Evolutionary conservation across 805 yeast genomes (phyloP).

Genomic region (Barnettozyma californica): DNA sequence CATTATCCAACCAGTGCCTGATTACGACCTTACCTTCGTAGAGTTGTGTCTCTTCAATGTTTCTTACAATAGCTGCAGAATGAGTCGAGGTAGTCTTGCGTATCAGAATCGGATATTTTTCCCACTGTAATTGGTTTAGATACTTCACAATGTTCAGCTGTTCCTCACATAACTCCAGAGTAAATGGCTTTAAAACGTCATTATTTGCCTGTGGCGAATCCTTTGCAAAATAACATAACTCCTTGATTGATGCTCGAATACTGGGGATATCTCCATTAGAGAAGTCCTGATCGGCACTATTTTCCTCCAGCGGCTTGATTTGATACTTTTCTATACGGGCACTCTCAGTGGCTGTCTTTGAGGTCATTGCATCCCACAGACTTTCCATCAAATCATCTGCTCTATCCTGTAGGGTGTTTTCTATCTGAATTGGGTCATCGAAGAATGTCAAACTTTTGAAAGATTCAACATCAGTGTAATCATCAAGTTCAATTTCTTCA

Average conservation of each 20-base stretch:
- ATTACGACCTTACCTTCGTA: constrained; percentile 68
- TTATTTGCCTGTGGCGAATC: constrained; percentile 15
- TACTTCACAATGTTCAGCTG: constrained; percentile 51
- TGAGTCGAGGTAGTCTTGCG: constrained; percentile 64
- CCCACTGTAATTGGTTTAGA: constrained; percentile 61
- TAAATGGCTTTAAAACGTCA: constrained; percentile 19
- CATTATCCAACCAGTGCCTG: constrained; percentile 53
- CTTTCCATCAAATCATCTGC: constrained; percentile 63
- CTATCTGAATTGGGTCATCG: constrained; percentile 28
- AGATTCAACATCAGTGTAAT: constrained; percentile 11
- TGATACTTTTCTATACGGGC: constrained; percentile 19
- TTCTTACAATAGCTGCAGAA: constrained; percentile 76
- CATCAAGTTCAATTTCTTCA: constrained; percentile 4
- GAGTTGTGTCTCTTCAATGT: constrained; percentile 43
- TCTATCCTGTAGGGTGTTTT: constrained; percentile 47
- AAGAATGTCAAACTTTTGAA: constrained; percentile 13
- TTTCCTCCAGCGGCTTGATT: constrained; percentile 7
- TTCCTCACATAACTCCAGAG: constrained; percentile 32
- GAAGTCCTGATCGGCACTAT: constrained; percentile 12
- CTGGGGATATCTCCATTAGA: constrained; percentile 5
- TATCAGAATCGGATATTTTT: constrained; percentile 65
- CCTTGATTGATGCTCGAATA: constrained; percentile 25
- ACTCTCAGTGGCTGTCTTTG: constrained; percentile 23
- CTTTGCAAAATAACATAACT: constrained; percentile 25
- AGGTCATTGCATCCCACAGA: constrained; percentile 52